phyloP scores from a whole-genome alignment of 345 rosid species.

The Brassica juncea region DNA sequence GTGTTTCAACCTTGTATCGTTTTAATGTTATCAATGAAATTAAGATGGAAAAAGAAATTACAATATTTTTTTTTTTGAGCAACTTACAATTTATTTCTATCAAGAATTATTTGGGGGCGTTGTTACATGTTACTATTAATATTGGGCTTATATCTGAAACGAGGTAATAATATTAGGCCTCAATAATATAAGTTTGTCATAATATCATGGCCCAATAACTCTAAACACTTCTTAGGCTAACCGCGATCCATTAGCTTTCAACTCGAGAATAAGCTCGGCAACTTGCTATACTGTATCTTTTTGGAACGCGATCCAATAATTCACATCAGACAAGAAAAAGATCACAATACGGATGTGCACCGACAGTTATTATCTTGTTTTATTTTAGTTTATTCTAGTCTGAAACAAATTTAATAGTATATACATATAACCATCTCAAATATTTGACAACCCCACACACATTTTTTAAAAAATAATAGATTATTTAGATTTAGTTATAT shows the following conservation, averaged over 20 bases:
- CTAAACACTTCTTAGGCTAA: not conserved
- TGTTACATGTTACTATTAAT: too few species aligned
- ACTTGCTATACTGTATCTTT: not conserved
- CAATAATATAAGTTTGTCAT: not conserved
- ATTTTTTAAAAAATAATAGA: too few species aligned
- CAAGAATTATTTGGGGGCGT: too few species aligned
- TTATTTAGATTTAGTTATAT: too few species aligned
- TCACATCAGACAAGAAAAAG: not conserved
- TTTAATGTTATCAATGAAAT: too few species aligned
- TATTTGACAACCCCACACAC: not conserved
- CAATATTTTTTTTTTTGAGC: too few species aligned
- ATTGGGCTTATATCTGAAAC: not conserved
- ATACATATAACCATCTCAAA: not conserved
- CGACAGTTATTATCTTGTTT: not conserved
- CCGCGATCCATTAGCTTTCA: not conserved
- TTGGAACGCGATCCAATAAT: not conserved
- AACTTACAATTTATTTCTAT: too few species aligned
- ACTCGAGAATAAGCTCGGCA: not conserved
- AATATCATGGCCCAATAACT: not conserved
- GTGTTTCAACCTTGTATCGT: too few species aligned
- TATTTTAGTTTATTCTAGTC: too few species aligned
- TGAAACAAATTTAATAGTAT: not conserved
- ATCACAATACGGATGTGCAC: not conserved
- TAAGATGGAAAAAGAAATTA: too few species aligned
- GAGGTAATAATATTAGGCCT: not conserved